Percentiles rank a stretch among this genome's conserved stretches.
Conservation (phyloP, 305 asterid species). For the Andrographis paniculata region DNA sequence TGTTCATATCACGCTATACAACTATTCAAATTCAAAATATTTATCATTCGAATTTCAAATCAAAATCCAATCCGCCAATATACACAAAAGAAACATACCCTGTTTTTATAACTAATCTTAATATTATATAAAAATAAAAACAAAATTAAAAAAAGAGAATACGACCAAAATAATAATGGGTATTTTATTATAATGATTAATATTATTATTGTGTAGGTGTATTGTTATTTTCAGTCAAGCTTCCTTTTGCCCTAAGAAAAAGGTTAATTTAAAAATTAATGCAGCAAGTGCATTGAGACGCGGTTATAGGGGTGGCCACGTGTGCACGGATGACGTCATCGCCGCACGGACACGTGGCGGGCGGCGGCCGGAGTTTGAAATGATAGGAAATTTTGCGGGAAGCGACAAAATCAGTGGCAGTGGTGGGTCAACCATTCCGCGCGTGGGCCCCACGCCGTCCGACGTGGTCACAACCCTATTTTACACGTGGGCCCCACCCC, state of each 20-base stretch:
- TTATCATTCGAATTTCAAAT: too few species aligned
- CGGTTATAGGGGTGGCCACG: slow-evolving; percentile 37
- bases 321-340: slow-evolving; percentile 23
- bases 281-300: neutral
- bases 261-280: slow-evolving; percentile 12
- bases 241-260: slow-evolving; percentile 13
- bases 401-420: slow-evolving; percentile 34
- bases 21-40: too few species aligned
- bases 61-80: too few species aligned
- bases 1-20: too few species aligned
- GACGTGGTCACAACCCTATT: slow-evolving; percentile 31
- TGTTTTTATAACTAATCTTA: too few species aligned
- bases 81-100: too few species aligned
- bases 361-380: too few species aligned
- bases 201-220: too few species aligned
- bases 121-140: too few species aligned
- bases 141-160: too few species aligned
- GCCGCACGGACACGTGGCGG: slow-evolving; percentile 32
- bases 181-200: neutral
- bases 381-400: slow-evolving; percentile 13
- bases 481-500: slow-evolving; percentile 6
- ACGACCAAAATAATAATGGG: too few species aligned
- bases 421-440: slow-evolving; percentile 36
- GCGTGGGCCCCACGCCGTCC: slow-evolving; percentile 26
- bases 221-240: slow-evolving; percentile 2